Evolutionary conservation across 164 flowering plant genomes (phyloP).

Genomic region (Cinnamomum chago): DNA sequence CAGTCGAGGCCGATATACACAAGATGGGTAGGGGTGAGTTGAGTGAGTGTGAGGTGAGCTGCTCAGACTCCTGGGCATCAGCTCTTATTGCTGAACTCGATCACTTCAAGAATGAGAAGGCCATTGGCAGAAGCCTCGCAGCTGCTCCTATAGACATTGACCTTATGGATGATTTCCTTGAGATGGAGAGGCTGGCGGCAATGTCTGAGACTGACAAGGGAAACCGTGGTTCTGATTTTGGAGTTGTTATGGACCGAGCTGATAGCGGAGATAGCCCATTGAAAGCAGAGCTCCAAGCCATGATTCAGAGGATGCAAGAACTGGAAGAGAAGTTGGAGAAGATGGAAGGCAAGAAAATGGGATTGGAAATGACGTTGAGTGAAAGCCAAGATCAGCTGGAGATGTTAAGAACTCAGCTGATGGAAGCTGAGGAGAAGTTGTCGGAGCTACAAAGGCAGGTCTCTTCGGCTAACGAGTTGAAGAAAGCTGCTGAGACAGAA

Average conservation of each 20-base stretch:
- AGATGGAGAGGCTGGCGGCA: constrained; percentile 87
- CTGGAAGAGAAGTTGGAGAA: constrained; percentile 40
- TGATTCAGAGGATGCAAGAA: constrained; percentile 32
- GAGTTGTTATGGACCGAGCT: constrained; percentile 20
- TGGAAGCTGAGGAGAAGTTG: constrained; percentile 44
- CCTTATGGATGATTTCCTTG: constrained; percentile 96
- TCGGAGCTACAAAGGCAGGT: constrained; percentile 48
- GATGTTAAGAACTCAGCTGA: constrained; percentile 33
- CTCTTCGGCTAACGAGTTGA: constrained; percentile 34
- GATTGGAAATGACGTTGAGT: constrained; percentile 36
- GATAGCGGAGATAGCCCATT: constrained; percentile 20
- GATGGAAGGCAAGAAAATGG: constrained; percentile 44
- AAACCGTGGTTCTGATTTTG: constrained; percentile 15
- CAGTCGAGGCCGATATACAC: constrained; percentile 30
- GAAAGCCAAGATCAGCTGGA: constrained; percentile 34
- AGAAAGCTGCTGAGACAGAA: constrained; percentile 27
- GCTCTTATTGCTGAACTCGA: constrained; percentile 62
- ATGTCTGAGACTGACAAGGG: constrained; percentile 38
- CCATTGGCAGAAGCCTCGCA: constrained; percentile 22
- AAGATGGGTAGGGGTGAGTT: constrained; percentile 30
- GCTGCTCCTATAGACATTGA: constrained; percentile 41
- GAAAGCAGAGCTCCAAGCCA: constrained; percentile 40
- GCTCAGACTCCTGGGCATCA: constrained; percentile 65
- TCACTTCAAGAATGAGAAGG: constrained; percentile 57
- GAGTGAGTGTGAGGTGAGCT: constrained; percentile 34